phyloP scores from a whole-genome alignment of 108 stramenopile species.

The Chaetoceros tenuissimus region DNA sequence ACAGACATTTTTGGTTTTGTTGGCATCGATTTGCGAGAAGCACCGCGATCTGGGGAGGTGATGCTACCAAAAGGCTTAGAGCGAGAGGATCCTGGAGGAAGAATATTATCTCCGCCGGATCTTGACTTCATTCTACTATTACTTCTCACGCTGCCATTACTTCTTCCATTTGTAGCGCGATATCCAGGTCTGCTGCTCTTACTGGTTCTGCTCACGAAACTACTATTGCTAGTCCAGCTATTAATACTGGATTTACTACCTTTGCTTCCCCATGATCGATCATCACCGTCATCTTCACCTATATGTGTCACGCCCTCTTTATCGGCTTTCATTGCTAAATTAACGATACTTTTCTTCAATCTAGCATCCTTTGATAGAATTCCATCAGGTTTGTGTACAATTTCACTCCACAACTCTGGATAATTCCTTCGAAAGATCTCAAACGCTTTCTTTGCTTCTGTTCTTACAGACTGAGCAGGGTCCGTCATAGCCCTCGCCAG shows the following conservation, averaged over 20 bases:
- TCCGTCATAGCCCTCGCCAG: constrained; percentile 51
- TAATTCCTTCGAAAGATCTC: constrained; percentile 34
- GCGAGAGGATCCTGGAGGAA: background rate
- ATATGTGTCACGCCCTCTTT: constrained; percentile 5
- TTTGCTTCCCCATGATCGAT: constrained; percentile 27
- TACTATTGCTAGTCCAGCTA: background rate
- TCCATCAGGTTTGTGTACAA: constrained; percentile 28
- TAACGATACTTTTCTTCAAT: constrained; percentile 38
- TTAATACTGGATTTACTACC: constrained; percentile 20
- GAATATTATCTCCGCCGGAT: background rate
- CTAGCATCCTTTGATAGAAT: constrained; percentile 38
- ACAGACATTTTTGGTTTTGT: background rate
- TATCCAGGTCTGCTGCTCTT: background rate
- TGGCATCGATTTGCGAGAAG: background rate
- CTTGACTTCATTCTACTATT: background rate
- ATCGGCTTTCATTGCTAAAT: background rate
- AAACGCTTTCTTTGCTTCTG: constrained; percentile 44
- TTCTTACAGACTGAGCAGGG: constrained; percentile 53
- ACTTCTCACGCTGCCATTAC: background rate
- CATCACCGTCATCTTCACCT: constrained; percentile 15
- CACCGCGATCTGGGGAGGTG: background rate
- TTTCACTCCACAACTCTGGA: constrained; percentile 42
- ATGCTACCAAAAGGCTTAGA: constrained; percentile 18
- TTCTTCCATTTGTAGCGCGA: background rate
- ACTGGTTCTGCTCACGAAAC: background rate